These are phyloP conservation scores for Hamamelis virginiana DNA, from an alignment of 164 flowering plant genomes.

Conservation along the genomic window DNA sequence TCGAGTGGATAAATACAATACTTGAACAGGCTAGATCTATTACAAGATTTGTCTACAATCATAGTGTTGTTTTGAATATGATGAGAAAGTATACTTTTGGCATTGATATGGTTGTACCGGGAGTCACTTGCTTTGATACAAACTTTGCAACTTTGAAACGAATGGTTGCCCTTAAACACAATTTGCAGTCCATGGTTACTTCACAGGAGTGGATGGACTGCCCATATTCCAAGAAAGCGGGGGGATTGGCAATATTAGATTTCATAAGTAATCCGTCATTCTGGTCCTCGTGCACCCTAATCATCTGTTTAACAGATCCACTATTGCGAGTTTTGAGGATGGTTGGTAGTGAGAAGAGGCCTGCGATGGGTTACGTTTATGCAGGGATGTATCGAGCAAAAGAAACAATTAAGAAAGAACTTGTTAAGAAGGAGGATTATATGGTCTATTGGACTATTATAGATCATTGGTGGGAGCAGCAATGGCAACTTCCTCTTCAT, in stretches of 20 bases:
- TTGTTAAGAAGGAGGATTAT: slow-evolving; percentile 55
- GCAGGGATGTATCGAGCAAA: slow-evolving; percentile 79
- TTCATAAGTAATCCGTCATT: slow-evolving; percentile 49
- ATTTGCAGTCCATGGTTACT: slow-evolving; percentile 68
- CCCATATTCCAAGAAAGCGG: slow-evolving; percentile 54
- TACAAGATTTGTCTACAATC: slow-evolving; percentile 68
- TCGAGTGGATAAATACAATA: slow-evolving; percentile 50
- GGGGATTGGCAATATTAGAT: slow-evolving; percentile 56
- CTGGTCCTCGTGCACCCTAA: slow-evolving; percentile 61
- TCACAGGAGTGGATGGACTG: slow-evolving; percentile 89
- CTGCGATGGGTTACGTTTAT: slow-evolving; percentile 81
- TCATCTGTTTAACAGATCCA: slow-evolving; percentile 53
- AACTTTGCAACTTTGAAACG: slow-evolving; percentile 62
- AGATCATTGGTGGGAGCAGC: slow-evolving; percentile 69
- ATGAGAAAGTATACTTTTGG: slow-evolving; percentile 67
- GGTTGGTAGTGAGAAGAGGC: slow-evolving; percentile 51
- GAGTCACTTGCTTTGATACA: slow-evolving; percentile 45
- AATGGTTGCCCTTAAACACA: slow-evolving; percentile 54
- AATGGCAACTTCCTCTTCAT: slow-evolving; percentile 64
- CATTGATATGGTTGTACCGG: slow-evolving; percentile 59
- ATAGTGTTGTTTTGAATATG: slow-evolving; percentile 57
- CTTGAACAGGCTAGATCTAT: slow-evolving; percentile 66
- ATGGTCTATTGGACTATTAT: slow-evolving; percentile 73
- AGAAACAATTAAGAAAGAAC: slow-evolving; percentile 68
- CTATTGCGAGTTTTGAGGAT: slow-evolving; percentile 60